Evolutionary conservation across 768 basidiomycete genomes (phyloP).

Genomic region (Calocybe cyanea): DNA sequence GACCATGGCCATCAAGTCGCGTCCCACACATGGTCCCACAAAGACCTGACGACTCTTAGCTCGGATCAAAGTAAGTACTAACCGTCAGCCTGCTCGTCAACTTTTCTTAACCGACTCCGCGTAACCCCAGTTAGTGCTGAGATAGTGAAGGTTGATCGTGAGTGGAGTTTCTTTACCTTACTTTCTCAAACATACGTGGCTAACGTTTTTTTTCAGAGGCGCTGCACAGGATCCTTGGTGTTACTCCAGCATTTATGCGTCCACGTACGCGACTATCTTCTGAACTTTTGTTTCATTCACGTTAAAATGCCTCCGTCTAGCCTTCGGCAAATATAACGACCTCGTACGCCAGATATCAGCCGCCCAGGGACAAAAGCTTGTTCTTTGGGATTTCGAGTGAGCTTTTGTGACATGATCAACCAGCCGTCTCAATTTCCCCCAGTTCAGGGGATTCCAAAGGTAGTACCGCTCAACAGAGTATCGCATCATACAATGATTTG

Average conservation of each 20-base stretch:
- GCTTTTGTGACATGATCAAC: background rate
- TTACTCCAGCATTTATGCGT: slow-evolving; percentile 43
- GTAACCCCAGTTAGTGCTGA: slow-evolving; percentile 34
- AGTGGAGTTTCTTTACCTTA: slow-evolving; percentile 11
- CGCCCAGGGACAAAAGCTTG: slow-evolving; percentile 26
- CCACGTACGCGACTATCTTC: slow-evolving; percentile 28
- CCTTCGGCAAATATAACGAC: slow-evolving; percentile 40
- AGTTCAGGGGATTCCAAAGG: slow-evolving; percentile 39
- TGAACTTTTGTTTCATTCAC: background rate
- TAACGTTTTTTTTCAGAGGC: slow-evolving; percentile 27
- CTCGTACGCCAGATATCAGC: slow-evolving; percentile 29
- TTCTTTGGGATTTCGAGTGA: slow-evolving; percentile 31
- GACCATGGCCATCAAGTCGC: slow-evolving; percentile 38
- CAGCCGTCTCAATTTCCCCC: background rate
- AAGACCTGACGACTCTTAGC: slow-evolving; percentile 31
- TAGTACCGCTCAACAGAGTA: slow-evolving; percentile 28
- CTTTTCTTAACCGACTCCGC: background rate
- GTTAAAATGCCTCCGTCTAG: slow-evolving; percentile 15
- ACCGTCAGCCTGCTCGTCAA: too few relatives aligned
- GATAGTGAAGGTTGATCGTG: slow-evolving; percentile 41
- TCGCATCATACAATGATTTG: slow-evolving; percentile 24
- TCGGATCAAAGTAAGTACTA: slow-evolving; percentile 33
- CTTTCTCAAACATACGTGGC: background rate
- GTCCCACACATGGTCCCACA: slow-evolving; percentile 44
- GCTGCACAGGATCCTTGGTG: slow-evolving; percentile 38